Percentiles rank a stretch among this genome's conserved stretches.
Evolutionary conservation across 1,284 basidiomycete species (phyloP).

Genomic region (Phaffia rhodozyma): DNA sequence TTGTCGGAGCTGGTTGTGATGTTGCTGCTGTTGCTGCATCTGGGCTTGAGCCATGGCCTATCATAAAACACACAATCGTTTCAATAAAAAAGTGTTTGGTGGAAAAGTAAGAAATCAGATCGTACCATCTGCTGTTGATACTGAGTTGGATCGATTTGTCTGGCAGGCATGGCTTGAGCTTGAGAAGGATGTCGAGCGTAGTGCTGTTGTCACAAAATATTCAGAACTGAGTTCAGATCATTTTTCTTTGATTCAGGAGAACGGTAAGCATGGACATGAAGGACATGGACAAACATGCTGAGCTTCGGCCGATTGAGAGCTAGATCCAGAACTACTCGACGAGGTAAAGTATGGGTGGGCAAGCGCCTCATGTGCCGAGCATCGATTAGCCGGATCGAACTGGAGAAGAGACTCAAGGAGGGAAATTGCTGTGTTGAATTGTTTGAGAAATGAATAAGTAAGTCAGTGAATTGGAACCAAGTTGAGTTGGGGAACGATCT

Average conservation of each 20-base stretch:
- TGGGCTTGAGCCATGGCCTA: slow-evolving; percentile 38
- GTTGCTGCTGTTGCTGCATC: slow-evolving; percentile 28
- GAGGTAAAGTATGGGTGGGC: slow-evolving; percentile 79
- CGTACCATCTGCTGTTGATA: slow-evolving; percentile 10
- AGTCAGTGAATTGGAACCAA: slow-evolving; percentile 12
- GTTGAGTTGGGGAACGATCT: neutral
- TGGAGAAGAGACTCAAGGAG: slow-evolving; percentile 89
- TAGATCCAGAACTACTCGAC: slow-evolving; percentile 12
- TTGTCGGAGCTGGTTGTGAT: slow-evolving; percentile 6
- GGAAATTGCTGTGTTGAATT: slow-evolving; percentile 58
- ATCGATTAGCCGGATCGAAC: slow-evolving; percentile 87
- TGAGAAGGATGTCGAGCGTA: neutral
- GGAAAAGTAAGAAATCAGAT: neutral
- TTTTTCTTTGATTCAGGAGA: slow-evolving; percentile 19
- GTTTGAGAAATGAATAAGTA: neutral
- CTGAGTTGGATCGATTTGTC: slow-evolving; percentile 3
- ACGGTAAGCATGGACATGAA: slow-evolving; percentile 24
- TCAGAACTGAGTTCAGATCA: neutral
- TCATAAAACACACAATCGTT: slow-evolving; percentile 28
- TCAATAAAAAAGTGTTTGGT: neutral
- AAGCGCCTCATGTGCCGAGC: slow-evolving; percentile 84
- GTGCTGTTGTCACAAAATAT: neutral
- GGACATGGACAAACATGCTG: slow-evolving; percentile 1
- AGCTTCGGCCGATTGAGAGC: neutral
- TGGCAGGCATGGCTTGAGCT: neutral